phyloP scores from a whole-genome alignment of 2,329 filamentous ascomycete genomes.

The Gaeumannomyces tritici region DNA sequence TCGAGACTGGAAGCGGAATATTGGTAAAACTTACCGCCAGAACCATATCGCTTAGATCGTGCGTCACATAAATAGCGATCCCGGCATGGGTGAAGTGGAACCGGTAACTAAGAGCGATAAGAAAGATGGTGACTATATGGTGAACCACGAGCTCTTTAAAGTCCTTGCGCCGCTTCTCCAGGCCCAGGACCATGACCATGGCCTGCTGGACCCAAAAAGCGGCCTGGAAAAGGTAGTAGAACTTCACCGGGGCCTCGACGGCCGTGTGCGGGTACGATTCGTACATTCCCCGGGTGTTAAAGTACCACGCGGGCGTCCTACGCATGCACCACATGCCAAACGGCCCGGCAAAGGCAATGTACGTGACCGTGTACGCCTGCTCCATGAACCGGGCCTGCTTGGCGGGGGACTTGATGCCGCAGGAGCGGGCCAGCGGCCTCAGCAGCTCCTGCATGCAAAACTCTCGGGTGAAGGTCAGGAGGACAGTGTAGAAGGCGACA shows the following conservation, averaged over 20 bases:
- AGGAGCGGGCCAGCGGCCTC: constrained; percentile 48
- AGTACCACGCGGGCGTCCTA: constrained; percentile 63
- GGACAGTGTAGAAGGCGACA: constrained; percentile 60
- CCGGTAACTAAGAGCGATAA: constrained; percentile 58
- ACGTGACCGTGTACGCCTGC: constrained; percentile 64
- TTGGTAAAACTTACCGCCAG: constrained; percentile 48
- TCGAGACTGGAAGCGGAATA: no score
- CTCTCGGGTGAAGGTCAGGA: constrained; percentile 64
- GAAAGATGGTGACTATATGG: constrained; percentile 58
- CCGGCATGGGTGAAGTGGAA: constrained; percentile 74
- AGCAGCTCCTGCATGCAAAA: constrained; percentile 66
- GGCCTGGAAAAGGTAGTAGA: constrained; percentile 66
- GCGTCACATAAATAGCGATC: constrained; percentile 63
- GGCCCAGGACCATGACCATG: constrained; percentile 56
- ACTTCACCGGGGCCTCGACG: constrained; percentile 58
- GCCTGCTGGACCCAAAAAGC: constrained; percentile 66
- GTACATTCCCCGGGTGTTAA: constrained; percentile 64
- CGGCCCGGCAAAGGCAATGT: constrained; percentile 58
- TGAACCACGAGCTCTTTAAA: constrained; percentile 66
- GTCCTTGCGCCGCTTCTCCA: constrained; percentile 67
- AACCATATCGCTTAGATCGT: constrained; percentile 69
- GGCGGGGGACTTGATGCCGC: constrained; percentile 48
- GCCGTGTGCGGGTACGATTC: constrained; percentile 59
- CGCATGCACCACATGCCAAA: constrained; percentile 64
- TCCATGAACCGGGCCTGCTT: constrained; percentile 69